Percentiles rank a stretch among this genome's conserved stretches.
Conservation (phyloP, 2,329 filamentous ascomycete genomes). For the Colletotrichum liriopes region DNA sequence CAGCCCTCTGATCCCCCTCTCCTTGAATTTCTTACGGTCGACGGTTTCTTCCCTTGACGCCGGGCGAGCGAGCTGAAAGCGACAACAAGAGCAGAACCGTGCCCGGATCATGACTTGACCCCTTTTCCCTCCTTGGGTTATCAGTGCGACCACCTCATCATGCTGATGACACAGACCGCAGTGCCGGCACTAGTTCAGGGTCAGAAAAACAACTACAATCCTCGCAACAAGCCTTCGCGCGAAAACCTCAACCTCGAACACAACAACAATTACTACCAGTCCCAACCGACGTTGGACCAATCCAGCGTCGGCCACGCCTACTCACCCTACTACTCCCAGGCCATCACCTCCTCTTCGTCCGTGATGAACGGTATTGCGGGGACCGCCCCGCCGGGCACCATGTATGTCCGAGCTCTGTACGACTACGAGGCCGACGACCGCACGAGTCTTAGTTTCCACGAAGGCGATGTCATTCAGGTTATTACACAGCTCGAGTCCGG, state of each 20-base stretch:
- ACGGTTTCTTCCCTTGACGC: conserved; percentile 8
- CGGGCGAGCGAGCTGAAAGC: conserved; percentile 16
- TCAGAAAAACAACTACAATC: conserved; percentile 57
- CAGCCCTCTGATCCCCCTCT: conserved; percentile 8
- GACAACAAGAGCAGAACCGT: conserved; percentile 23
- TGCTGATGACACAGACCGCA: conserved; percentile 69
- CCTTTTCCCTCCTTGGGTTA: conserved; percentile 35
- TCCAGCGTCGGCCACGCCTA: conserved; percentile 43
- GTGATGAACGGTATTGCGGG: conserved; percentile 75
- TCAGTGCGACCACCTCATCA: conserved; percentile 55
- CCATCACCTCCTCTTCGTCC: conserved; percentile 45
- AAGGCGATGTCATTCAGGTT: conserved; percentile 98
- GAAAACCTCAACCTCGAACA: conserved; percentile 43
- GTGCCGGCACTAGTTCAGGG: conserved; percentile 62
- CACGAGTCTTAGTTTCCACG: conserved; percentile 95
- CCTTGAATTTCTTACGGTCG: conserved; percentile 24
- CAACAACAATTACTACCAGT: conserved; percentile 36
- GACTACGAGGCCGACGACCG: conserved; percentile 98
- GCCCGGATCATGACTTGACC: conserved; percentile 43
- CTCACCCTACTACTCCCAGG: conserved; percentile 50
- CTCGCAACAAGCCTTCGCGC: conserved; percentile 47
- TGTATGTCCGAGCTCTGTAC: conserved; percentile 97
- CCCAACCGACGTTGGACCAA: conserved; percentile 43
- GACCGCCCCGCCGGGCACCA: conserved; percentile 74
- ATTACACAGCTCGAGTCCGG: conserved; percentile 95